Conservation (phyloP, 225 moss, liverwort and hornwort species). For the Asterella californica region DNA sequence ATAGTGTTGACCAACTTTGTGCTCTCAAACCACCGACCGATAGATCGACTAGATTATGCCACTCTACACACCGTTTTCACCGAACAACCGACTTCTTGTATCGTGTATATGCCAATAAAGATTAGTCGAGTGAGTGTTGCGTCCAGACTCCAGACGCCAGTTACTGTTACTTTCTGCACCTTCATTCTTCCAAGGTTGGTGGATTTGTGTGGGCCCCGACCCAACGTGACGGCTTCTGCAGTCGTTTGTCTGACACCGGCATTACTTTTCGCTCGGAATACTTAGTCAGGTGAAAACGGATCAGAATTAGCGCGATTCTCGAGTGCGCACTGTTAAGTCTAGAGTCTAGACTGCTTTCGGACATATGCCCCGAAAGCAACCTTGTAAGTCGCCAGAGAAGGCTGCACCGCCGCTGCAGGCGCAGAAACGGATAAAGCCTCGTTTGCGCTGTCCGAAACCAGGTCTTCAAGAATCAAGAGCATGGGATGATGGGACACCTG, state of each 20-base stretch:
- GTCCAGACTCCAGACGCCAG: neutral
- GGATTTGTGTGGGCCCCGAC: conserved; percentile 3
- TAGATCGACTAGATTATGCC: neutral
- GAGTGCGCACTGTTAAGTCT: neutral
- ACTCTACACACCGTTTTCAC: neutral
- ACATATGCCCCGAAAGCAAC: neutral
- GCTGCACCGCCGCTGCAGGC: neutral
- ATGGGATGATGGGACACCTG: no score
- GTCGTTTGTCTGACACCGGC: neutral
- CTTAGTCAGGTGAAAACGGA: neutral
- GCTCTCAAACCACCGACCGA: neutral
- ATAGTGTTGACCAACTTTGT: neutral
- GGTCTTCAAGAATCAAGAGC: no score
- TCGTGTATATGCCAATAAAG: neutral
- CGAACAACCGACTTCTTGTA: neutral
- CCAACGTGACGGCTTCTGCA: neutral
- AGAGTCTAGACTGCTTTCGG: neutral
- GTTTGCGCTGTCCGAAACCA: no score
- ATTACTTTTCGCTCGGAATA: neutral
- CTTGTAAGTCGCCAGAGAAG: neutral
- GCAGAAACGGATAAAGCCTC: neutral
- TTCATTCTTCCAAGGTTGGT: neutral
- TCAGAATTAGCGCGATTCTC: neutral
- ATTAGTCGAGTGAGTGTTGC: neutral
- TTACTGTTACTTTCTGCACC: neutral